phyloP scores from a whole-genome alignment of 2,329 filamentous ascomycete species.

The Phoma herbarum region DNA sequence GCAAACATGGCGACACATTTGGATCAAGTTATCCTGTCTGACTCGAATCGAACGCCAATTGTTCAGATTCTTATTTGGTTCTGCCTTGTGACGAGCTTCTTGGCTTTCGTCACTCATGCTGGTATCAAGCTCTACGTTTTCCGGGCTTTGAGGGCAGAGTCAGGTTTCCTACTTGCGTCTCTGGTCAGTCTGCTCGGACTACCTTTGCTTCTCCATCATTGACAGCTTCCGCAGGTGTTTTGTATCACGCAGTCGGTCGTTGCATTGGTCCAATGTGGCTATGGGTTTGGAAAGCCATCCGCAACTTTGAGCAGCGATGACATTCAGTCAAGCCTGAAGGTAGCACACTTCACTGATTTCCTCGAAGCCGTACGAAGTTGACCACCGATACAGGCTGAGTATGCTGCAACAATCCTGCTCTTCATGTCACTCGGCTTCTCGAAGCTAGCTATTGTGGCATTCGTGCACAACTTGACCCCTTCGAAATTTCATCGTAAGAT shows the following conservation, averaged over 20 bases:
- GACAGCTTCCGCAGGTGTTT: constrained; percentile 22
- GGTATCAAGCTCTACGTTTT: constrained; percentile 34
- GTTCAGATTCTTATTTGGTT: constrained; percentile 40
- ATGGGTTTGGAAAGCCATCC: constrained; percentile 35
- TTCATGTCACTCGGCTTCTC: constrained; percentile 38
- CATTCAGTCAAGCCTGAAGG: constrained; percentile 27
- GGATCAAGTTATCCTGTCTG: constrained; percentile 29
- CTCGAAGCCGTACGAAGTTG: background rate
- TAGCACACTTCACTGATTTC: background rate
- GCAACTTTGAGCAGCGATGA: constrained; percentile 20
- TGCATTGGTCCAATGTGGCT: constrained; percentile 26
- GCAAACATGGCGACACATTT: constrained; percentile 13
- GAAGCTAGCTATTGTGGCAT: constrained; percentile 39
- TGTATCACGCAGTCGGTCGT: constrained; percentile 31
- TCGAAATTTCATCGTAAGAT: constrained; percentile 25
- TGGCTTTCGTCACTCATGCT: constrained; percentile 34
- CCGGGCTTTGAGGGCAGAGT: constrained; percentile 25
- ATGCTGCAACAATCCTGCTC: constrained; percentile 37
- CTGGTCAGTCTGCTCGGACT: constrained; percentile 19
- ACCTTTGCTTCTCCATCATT: background rate
- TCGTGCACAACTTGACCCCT: constrained; percentile 35
- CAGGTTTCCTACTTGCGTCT: constrained; percentile 26
- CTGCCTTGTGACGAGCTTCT: constrained; percentile 26
- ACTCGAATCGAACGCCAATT: constrained; percentile 33
- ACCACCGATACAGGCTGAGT: constrained; percentile 30